Percentiles rank a stretch among this genome's conserved stretches.
phyloP scores from a whole-genome alignment of 164 flowering plant species.

The Kalanchoe fedtschenkoi region DNA sequence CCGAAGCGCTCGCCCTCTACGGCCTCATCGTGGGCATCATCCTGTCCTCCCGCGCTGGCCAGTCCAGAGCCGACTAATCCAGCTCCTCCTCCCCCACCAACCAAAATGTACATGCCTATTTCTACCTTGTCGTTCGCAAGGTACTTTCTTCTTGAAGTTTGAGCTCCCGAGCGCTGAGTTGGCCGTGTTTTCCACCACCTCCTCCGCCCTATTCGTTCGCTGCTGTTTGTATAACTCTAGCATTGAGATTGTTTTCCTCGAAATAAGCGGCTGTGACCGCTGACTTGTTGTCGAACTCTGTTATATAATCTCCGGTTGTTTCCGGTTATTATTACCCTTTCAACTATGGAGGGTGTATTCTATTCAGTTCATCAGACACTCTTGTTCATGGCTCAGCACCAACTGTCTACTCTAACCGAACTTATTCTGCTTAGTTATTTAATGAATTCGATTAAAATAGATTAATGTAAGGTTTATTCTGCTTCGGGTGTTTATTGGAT shows the following conservation, averaged over 20 bases:
- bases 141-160: too few relatives aligned
- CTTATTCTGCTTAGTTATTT: too few relatives aligned
- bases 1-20: slow-evolving; percentile 52
- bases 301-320: too few relatives aligned
- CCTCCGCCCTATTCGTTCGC: neutral
- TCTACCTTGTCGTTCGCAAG: neutral
- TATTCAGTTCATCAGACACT: too few relatives aligned
- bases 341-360: too few relatives aligned
- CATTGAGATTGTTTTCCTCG: neutral
- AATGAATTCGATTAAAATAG: too few relatives aligned
- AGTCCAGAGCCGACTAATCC: slow-evolving; percentile 37
- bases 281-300: too few relatives aligned
- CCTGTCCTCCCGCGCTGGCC: slow-evolving; percentile 54
- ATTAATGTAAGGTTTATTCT: too few relatives aligned
- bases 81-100: neutral
- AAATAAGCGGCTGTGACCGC: neutral
- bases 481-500: too few relatives aligned
- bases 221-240: neutral
- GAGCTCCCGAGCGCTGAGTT: neutral
- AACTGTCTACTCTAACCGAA: too few relatives aligned
- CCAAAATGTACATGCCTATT: neutral
- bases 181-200: neutral
- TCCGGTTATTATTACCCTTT: too few relatives aligned
- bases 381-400: too few relatives aligned
- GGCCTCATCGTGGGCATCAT: slow-evolving; percentile 55